Conservation (phyloP, 2,329 filamentous ascomycete species). For the Penicillium hordei region DNA sequence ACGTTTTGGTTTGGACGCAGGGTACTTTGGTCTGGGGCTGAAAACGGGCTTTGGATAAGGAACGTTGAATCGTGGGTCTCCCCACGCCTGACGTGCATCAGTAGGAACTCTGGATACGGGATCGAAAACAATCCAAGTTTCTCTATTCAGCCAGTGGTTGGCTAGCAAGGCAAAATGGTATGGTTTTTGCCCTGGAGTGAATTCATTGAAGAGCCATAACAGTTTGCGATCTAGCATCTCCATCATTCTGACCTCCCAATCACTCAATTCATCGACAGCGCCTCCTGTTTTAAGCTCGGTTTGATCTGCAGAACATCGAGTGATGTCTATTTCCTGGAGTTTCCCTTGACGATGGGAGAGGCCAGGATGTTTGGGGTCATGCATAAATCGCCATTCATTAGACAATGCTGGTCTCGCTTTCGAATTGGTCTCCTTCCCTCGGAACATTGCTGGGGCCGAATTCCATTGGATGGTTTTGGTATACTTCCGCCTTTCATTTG, state of each 20-base stretch:
- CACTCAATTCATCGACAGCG: constrained; percentile 23
- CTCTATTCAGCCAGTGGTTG: constrained; percentile 45
- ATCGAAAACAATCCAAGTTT: constrained; percentile 43
- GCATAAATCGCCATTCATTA: constrained; percentile 3
- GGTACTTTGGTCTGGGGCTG: constrained; percentile 30
- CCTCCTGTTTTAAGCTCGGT: background rate
- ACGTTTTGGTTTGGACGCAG: constrained; percentile 16
- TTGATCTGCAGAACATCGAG: background rate
- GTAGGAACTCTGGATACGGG: constrained; percentile 38
- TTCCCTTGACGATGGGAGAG: background rate
- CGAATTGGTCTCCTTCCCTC: background rate
- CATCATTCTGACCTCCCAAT: constrained; percentile 40
- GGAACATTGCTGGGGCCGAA: constrained; percentile 3
- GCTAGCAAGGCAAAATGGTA: constrained; percentile 43
- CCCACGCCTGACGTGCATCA: constrained; percentile 32
- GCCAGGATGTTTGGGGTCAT: background rate
- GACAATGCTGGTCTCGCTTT: background rate
- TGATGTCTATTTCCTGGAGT: background rate
- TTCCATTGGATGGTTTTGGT: constrained; percentile 5
- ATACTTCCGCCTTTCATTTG: background rate
- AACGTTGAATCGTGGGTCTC: constrained; percentile 39
- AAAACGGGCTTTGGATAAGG: constrained; percentile 27
- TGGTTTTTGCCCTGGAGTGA: constrained; percentile 41
- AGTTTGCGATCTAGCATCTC: constrained; percentile 39
- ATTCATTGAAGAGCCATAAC: constrained; percentile 40